A percentile compares a stretch with the other conserved stretches of the same genome.
Evolutionary conservation across 192 early-diverging fungal species (phyloP).

Genomic region (Martensiomyces pterosporus): DNA sequence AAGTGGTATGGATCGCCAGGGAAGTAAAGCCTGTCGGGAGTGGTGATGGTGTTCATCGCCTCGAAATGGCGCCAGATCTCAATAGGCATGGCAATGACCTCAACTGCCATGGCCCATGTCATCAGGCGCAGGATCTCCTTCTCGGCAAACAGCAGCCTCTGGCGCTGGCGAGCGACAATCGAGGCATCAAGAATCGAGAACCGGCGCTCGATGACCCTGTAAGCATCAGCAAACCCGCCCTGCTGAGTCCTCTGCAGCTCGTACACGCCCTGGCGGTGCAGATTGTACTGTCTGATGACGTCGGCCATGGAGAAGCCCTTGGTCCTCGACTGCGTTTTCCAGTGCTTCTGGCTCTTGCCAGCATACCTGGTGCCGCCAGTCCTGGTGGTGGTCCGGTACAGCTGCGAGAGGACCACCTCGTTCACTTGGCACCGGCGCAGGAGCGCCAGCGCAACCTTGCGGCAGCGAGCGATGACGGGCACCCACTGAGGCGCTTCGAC

Average conservation of each 20-base stretch:
- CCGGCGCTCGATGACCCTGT: constrained; percentile 1
- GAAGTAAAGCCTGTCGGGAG: constrained; percentile 32
- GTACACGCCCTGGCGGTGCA: not conserved
- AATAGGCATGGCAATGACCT: constrained; percentile 42
- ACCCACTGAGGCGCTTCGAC: constrained; percentile 36
- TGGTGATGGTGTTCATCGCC: constrained; percentile 34
- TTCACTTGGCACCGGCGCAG: constrained; percentile 42
- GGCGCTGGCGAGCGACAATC: constrained; percentile 5
- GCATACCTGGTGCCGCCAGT: too few relatives aligned
- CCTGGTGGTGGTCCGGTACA: too few relatives aligned
- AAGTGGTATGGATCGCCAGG: too few relatives aligned
- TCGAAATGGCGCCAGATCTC: constrained; percentile 44
- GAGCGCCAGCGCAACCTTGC: constrained; percentile 40
- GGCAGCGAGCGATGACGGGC: constrained; percentile 43
- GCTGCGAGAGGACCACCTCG: constrained; percentile 22
- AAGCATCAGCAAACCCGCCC: not conserved
- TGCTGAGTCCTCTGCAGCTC: not conserved
- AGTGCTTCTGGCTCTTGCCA: too few relatives aligned
- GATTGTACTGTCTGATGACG: too few relatives aligned
- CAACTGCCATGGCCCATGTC: too few relatives aligned
- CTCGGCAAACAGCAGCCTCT: not conserved
- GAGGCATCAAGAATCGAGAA: not conserved
- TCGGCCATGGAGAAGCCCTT: too few relatives aligned
- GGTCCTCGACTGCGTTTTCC: too few relatives aligned
- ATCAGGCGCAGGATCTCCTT: not conserved